These are phyloP conservation scores for Pythium dissimile DNA, from an alignment of 352 stramenopile genomes.

Conservation along the genomic window DNA sequence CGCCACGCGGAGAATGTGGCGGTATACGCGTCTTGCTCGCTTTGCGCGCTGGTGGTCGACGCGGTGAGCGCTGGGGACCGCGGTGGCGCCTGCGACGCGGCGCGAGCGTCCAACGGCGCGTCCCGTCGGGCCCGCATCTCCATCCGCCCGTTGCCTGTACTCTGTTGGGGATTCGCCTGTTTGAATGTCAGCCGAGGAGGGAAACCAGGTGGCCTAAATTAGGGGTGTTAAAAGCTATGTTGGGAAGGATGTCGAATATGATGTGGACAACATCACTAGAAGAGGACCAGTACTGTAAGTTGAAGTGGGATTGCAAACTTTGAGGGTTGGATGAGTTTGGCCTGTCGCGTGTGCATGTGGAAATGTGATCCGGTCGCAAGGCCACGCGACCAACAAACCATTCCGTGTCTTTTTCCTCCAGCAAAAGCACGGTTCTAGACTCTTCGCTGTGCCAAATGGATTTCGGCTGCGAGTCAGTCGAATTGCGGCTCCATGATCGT, in stretches of 20 bases:
- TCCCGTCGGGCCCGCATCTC: slow-evolving; percentile 11
- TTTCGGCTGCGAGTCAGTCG: too few relatives aligned
- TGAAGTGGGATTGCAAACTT: neutral
- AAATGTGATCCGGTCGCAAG: neutral
- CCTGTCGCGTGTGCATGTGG: neutral
- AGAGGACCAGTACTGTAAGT: too few relatives aligned
- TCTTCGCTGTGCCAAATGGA: too few relatives aligned
- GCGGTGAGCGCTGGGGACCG: neutral
- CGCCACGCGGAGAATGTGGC: slow-evolving; percentile 12
- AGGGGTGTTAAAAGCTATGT: neutral
- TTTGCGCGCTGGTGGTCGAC: neutral
- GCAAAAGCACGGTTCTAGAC: neutral
- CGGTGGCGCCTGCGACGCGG: slow-evolving; percentile 9
- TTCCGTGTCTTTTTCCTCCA: neutral
- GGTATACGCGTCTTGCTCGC: slow-evolving; percentile 1
- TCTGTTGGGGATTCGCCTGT: neutral
- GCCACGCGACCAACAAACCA: neutral
- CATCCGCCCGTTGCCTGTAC: neutral
- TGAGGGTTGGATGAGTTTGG: neutral
- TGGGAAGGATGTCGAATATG: neutral
- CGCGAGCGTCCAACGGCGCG: neutral
- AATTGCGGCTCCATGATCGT: too few relatives aligned
- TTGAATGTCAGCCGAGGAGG: slow-evolving; percentile 8
- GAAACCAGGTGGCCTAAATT: slow-evolving; percentile 1
- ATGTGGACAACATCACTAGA: neutral